phyloP scores from a whole-genome alignment of 169 alveolate genomes.

The Eimeria sp. region DNA sequence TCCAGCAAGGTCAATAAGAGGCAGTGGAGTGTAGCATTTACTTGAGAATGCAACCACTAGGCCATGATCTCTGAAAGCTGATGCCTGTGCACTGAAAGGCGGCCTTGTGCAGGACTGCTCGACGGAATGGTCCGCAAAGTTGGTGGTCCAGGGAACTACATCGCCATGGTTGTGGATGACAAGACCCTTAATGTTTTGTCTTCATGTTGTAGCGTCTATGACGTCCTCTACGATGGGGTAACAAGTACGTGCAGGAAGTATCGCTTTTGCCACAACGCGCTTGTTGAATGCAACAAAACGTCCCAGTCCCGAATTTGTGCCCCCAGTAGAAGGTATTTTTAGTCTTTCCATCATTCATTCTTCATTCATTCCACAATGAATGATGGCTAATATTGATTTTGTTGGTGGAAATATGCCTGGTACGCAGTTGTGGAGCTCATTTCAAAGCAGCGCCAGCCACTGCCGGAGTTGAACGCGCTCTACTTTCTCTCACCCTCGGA shows the following conservation, averaged over 20 bases:
- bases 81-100: background rate
- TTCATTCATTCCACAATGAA: background rate
- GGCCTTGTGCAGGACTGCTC: constrained; percentile 67
- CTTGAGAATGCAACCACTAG: background rate
- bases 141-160: constrained; percentile 78
- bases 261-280: background rate
- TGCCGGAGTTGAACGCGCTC: constrained; percentile 83
- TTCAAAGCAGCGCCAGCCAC: constrained; percentile 83
- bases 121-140: constrained; percentile 82
- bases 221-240: constrained; percentile 82
- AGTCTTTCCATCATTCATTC: no score
- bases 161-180: constrained; percentile 83
- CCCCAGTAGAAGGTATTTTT: background rate
- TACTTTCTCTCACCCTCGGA: constrained; percentile 80
- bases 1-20: background rate
- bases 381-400: background rate
- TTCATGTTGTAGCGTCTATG: constrained; percentile 75
- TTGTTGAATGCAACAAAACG: background rate
- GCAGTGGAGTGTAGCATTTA: background rate
- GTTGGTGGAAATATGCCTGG: background rate
- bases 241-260: constrained; percentile 51
- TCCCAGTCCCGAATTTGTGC: background rate
- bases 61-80: background rate
- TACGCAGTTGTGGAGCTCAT: constrained; percentile 79
- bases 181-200: constrained; percentile 75